Evolutionary conservation across 352 stramenopile species (phyloP), one percentile per base, ranked within the genome.

Genomic region (Peronospora farinosa): DNA sequence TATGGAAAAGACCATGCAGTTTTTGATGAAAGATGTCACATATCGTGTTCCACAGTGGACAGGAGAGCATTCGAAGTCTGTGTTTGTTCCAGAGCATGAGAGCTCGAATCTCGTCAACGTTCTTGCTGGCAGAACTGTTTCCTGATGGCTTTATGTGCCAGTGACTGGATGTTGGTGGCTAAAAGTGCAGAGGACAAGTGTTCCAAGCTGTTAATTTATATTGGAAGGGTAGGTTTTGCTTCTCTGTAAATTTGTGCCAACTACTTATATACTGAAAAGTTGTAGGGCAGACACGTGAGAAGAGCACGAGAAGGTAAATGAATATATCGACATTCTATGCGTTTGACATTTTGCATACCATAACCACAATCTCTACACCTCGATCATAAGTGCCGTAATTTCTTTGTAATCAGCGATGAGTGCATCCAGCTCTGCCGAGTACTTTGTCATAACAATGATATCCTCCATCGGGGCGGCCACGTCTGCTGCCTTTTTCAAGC

Each of bases 91-190:
- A 5, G 80, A 89, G 50, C 68, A 87, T 40, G 78, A 88, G 60
- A 78, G 82, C 19, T 69, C 68, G 51, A 84, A 74, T 53, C 67
- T 92, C 28, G 74, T 89, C 15, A 89, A 92, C 51, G 78, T 92
- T 7, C 66, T 92, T 2, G 78, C 75, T n/a, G 80, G 80, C 0
- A 56, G 71, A 0, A 43, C 85, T 16, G 32, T 79, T 11, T 65
- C 72, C 15, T 85, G 60, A 65, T 47, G 47, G 10, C 11, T 25
- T 59, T 28, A 28, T 10, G 23, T 2, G 5, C 2, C 17, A 39
- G 43, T 52, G 21, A 12, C 0, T 37, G 13, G 5, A 7, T n/a
- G 4, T 7, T n/a, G 31, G 10, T 7, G 12, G 10, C 5, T 4
- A 37, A 36, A 16, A 11, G 31, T 15, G 31, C 31, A 16, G 13